These are phyloP conservation scores for Wickerhamomyces rabaulensis DNA, from an alignment of 805 yeast genomes.

Conservation along the genomic window DNA sequence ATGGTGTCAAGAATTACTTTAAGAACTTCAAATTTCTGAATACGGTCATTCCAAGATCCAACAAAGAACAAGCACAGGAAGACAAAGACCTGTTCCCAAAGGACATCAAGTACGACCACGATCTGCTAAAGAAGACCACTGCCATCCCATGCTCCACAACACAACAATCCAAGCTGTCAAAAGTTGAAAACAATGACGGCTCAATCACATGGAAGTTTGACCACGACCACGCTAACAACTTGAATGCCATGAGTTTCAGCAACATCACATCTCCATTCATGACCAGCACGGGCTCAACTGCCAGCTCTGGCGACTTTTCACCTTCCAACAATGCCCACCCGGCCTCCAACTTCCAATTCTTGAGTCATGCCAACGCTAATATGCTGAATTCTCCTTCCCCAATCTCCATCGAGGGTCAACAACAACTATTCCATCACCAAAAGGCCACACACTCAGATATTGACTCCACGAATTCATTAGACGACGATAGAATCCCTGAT, in stretches of 20 bases:
- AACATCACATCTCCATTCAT: constrained; percentile 17
- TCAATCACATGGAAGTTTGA: constrained; percentile 53
- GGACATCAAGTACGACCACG: constrained; percentile 11
- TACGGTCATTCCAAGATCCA: constrained; percentile 10
- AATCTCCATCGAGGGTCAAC: constrained; percentile 6
- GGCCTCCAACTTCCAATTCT: background rate
- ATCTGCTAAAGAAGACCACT: constrained; percentile 7
- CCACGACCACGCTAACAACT: constrained; percentile 1
- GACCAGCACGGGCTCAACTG: constrained; percentile 16
- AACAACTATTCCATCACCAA: constrained; percentile 3
- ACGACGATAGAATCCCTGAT: constrained; percentile 19
- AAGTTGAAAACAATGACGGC: constrained; percentile 47
- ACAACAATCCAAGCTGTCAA: constrained; percentile 41
- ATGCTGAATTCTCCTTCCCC: constrained; percentile 16
- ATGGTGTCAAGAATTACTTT: constrained; percentile 8
- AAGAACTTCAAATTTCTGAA: constrained; percentile 14
- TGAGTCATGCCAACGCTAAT: background rate
- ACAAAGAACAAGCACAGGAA: background rate
- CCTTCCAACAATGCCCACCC: constrained; percentile 9
- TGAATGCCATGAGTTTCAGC: constrained; percentile 4
- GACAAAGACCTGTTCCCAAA: constrained; percentile 16
- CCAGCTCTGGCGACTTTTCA: constrained; percentile 11
- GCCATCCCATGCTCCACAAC: constrained; percentile 40
- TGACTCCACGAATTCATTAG: constrained; percentile 15
- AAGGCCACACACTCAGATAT: constrained; percentile 7